These are phyloP conservation scores for Populus trichocarpa DNA, from an alignment of 441 rosid species.

Conservation along the genomic window DNA sequence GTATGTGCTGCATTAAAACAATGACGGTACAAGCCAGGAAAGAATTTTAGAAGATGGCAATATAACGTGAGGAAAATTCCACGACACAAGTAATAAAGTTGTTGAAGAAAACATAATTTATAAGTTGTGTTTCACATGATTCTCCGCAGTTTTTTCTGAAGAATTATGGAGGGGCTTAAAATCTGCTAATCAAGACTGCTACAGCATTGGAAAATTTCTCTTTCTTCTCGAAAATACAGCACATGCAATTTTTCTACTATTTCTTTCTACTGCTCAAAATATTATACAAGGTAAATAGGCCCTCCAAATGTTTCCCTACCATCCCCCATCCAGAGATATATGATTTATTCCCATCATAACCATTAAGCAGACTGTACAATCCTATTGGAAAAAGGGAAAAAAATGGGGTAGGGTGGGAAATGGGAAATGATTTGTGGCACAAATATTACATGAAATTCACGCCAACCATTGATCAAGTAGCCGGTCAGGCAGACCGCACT, in stretches of 20 bases:
- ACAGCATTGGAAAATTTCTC: no score
- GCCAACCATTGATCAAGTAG: background rate
- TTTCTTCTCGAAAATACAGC: no score
- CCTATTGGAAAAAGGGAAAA: background rate
- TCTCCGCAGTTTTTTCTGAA: background rate
- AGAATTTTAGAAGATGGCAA: background rate
- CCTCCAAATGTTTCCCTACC: background rate
- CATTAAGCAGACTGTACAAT: background rate
- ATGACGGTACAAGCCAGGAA: background rate
- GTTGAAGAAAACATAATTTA: background rate
- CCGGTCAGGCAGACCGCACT: background rate
- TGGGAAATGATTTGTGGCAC: background rate
- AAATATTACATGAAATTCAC: background rate
- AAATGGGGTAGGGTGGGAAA: background rate
- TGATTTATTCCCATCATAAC: background rate
- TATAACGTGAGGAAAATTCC: constrained; percentile 1
- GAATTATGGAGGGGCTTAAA: background rate
- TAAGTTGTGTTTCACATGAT: background rate
- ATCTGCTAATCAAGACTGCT: no score
- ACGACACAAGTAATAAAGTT: background rate
- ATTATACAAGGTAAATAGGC: background rate
- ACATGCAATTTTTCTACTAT: background rate
- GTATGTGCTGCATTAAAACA: constrained; percentile 59
- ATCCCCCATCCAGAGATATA: background rate
- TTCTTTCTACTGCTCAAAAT: background rate